These are phyloP conservation scores for Plasmodium knowlesi DNA, from an alignment of 169 alveolate species.

Conservation along the genomic window DNA sequence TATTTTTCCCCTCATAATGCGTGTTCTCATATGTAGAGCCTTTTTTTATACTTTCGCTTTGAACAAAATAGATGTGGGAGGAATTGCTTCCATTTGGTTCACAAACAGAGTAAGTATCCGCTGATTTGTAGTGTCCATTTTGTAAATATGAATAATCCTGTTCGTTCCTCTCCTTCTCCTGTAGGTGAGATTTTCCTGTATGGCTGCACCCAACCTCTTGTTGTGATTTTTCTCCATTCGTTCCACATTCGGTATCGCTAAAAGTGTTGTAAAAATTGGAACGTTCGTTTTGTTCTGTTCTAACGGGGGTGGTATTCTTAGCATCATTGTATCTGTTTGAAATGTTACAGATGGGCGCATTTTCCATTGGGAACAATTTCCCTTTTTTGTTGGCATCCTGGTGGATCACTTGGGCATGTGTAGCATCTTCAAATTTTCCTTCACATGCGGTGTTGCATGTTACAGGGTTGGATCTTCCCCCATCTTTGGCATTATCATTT, in stretches of 20 bases:
- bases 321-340: background rate
- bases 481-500: background rate
- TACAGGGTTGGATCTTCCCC: background rate
- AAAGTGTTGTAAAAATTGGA: background rate
- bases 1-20: background rate
- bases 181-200: background rate
- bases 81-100: background rate
- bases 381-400: background rate
- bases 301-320: background rate
- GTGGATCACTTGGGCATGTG: background rate
- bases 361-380: background rate
- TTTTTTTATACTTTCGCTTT: background rate
- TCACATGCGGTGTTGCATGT: background rate
- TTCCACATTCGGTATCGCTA: background rate
- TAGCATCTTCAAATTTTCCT: background rate
- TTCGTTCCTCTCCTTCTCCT: background rate
- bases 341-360: background rate
- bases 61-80: background rate
- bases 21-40: background rate
- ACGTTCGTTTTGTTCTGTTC: background rate
- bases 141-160: background rate
- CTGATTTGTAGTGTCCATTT: background rate
- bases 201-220: background rate
- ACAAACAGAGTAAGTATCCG: background rate
- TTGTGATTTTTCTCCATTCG: background rate